Evolutionary conservation across 2,329 filamentous ascomycete species (phyloP).

Genomic region (Monosporascus sp.): DNA sequence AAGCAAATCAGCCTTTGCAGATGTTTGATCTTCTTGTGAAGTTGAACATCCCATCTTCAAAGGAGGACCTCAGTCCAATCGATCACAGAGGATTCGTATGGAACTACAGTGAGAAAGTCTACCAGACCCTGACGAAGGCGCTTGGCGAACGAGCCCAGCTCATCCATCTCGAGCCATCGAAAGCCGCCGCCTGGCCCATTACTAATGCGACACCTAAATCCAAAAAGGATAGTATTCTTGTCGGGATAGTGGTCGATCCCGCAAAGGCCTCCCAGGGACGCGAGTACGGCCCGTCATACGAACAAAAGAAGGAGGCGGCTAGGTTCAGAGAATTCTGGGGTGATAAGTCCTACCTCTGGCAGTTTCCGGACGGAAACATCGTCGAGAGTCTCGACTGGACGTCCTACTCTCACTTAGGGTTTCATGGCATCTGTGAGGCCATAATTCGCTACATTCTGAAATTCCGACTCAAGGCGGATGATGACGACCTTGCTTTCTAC

Average conservation of each 20-base stretch:
- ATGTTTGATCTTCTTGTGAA: constrained; percentile 47
- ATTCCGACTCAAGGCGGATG: constrained; percentile 60
- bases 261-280: constrained; percentile 69
- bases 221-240: constrained; percentile 39
- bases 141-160: constrained; percentile 69
- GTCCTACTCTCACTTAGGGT: constrained; percentile 48
- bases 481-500: constrained; percentile 47
- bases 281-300: constrained; percentile 82
- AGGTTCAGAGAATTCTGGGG: constrained; percentile 92
- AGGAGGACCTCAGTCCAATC: constrained; percentile 17
- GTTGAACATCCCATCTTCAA: constrained; percentile 20
- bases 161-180: constrained; percentile 51
- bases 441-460: constrained; percentile 69
- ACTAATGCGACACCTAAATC: constrained; percentile 30
- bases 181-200: constrained; percentile 40
- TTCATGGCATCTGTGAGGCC: constrained; percentile 64
- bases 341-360: constrained; percentile 82
- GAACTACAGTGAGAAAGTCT: constrained; percentile 51
- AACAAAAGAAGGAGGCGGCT: constrained; percentile 76
- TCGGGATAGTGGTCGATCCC: constrained; percentile 70
- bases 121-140: constrained; percentile 62
- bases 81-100: constrained; percentile 40
- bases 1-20: constrained; percentile 48
- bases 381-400: constrained; percentile 87
- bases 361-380: constrained; percentile 94